Conservation (phyloP, 257 asterid species). For the Fraxinus excelsior region DNA sequence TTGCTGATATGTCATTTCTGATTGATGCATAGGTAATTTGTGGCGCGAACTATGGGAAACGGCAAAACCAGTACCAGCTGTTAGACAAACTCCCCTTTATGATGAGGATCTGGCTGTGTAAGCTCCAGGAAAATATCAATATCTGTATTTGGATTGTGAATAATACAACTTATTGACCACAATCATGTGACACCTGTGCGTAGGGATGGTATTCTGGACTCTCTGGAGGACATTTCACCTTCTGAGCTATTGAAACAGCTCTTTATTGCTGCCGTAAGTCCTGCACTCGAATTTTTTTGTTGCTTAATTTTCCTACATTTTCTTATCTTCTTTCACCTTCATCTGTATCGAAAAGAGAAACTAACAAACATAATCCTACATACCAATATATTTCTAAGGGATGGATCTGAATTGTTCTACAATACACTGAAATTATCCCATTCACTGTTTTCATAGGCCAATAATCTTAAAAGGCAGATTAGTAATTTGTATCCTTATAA, state of each 20-base stretch:
- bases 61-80: slow-evolving; percentile 91
- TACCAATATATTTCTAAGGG: slow-evolving; percentile 12
- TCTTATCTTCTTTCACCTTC: neutral
- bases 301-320: neutral
- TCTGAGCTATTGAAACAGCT: slow-evolving; percentile 86
- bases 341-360: slow-evolving; percentile 14
- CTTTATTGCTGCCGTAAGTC: slow-evolving; percentile 78
- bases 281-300: slow-evolving; percentile 15
- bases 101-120: slow-evolving; percentile 98
- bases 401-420: neutral
- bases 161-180: slow-evolving; percentile 11
- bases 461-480: neutral
- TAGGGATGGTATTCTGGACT: slow-evolving; percentile 87
- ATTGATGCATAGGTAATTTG: slow-evolving; percentile 70
- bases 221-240: slow-evolving; percentile 69
- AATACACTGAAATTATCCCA: neutral
- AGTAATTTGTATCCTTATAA: neutral
- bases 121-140: slow-evolving; percentile 37
- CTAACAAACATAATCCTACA: neutral
- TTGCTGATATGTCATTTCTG: slow-evolving; percentile 22
- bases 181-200: slow-evolving; percentile 27
- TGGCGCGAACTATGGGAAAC: slow-evolving; percentile 99
- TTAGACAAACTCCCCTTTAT: slow-evolving; percentile 85
- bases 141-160: slow-evolving; percentile 10
- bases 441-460: neutral